A percentile compares a stretch with the other conserved stretches of the same genome.
phyloP scores from a whole-genome alignment of 106 monocot genomes.

The Dactylorhiza incarnata region DNA sequence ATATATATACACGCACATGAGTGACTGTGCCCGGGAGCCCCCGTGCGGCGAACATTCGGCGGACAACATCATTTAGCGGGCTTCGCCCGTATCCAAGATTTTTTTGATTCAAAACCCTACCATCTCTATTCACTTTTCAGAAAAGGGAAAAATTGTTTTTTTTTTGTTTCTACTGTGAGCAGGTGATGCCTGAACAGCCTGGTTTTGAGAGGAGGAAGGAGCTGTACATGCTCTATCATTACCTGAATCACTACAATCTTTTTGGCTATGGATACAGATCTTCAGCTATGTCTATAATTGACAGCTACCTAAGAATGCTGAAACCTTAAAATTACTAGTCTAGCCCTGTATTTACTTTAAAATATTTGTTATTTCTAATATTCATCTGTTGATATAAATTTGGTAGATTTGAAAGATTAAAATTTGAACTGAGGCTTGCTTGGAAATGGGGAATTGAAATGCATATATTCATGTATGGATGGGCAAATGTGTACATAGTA shows the following conservation, averaged over 20 bases:
- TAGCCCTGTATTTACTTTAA: neutral
- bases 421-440: no score
- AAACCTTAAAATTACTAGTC: slow-evolving; percentile 9
- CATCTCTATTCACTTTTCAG: no score
- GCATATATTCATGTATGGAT: no score
- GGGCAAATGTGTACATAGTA: no score
- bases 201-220: slow-evolving; percentile 88
- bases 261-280: slow-evolving; percentile 93
- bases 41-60: no score
- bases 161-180: neutral
- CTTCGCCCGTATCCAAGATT: no score
- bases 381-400: neutral
- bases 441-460: no score
- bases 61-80: no score
- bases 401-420: neutral
- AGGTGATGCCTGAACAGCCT: slow-evolving; percentile 93
- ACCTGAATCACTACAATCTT: slow-evolving; percentile 94
- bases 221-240: slow-evolving; percentile 92
- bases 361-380: neutral
- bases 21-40: no score
- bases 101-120: no score
- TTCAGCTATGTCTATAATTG: slow-evolving; percentile 85
- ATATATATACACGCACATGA: no score
- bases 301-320: slow-evolving; percentile 59
- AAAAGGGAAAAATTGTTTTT: no score